Evolutionary conservation across 257 asterid species (phyloP), one percentile per base, ranked within the genome.

Genomic region (Verbena officinalis): DNA sequence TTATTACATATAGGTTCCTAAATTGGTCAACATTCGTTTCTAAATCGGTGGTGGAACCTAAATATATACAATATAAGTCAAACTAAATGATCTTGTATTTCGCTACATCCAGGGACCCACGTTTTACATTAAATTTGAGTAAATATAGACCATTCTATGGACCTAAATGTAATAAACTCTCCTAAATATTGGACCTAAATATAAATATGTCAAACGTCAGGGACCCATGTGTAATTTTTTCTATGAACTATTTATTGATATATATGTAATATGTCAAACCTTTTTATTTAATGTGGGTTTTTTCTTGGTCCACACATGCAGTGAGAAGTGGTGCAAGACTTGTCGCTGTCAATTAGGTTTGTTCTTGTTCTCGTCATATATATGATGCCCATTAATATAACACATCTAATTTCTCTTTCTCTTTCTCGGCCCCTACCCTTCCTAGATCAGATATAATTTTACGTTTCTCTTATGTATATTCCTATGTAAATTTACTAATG

Each of bases 281-380:
- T 62, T 19, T 36, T 4, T 5, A 36, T n/a, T n/a, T 11, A 30
- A 39, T 45, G 15, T 11, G 40, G 10, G 17, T 12, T 15, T 21
- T 48, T 65, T 24, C 17, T 27, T 12, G 61, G 45, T 55, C 27
- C 43, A 30, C 11, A 38, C 11, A 36, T 27, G 33, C 8, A 36
- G 17, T 44, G 51, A 38, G 4, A 64, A 64, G 22, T 38, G 30
- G 52, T 34, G 39, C 52, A 64, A 36, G 70, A 36, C 17, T 24
- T 7, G 72, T 73, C 63, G 14, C n/a, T 68, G 61, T 67, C 67
- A 30, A 55, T 49, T 60, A 16, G 48, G 59, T 20, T 14, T 27
- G 56, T 70, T 65, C 43, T 65, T 70, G 69, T 70, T 76, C 11
- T 23, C 20, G 46, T 50, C 64, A 65, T 16, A 22, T 59, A 65